phyloP scores from a whole-genome alignment of 1,284 basidiomycete species.

The Microbotryomycetes sp. region DNA sequence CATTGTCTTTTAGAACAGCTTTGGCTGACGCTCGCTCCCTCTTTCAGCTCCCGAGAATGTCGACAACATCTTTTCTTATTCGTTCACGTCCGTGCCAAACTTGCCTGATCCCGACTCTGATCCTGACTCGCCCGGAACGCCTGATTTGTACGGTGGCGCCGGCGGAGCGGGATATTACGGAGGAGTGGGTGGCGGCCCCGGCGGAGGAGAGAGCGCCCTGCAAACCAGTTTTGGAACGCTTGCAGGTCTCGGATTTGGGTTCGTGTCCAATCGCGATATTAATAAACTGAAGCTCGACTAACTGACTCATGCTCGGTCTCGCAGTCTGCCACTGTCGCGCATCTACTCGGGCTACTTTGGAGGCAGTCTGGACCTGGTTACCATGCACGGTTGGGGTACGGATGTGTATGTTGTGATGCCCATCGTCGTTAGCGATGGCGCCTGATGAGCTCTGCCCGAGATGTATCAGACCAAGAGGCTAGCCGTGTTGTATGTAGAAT shows the following conservation, averaged over 20 bases:
- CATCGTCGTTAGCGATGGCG: too few relatives aligned
- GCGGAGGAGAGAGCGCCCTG: conserved; percentile 64
- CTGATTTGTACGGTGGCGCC: conserved; percentile 22
- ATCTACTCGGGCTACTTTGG: conserved; percentile 51
- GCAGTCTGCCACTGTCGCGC: conserved; percentile 15
- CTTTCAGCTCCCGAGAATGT: conserved; percentile 53
- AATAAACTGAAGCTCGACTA: neutral
- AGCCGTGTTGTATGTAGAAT: too few relatives aligned
- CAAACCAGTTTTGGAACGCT: conserved; percentile 68
- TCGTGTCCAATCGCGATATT: conserved; percentile 2
- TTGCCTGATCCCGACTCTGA: conserved; percentile 30
- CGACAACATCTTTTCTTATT: conserved; percentile 75
- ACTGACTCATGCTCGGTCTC: neutral
- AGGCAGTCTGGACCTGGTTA: conserved; percentile 64
- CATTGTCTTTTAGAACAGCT: neutral
- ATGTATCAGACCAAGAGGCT: too few relatives aligned
- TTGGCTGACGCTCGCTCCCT: neutral
- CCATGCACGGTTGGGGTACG: conserved; percentile 72
- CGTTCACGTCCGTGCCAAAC: conserved; percentile 68
- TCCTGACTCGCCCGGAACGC: conserved; percentile 23
- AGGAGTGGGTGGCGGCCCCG: conserved; percentile 55
- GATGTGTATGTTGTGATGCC: conserved; percentile 56
- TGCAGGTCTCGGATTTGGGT: conserved; percentile 72
- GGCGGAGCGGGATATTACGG: conserved; percentile 44
- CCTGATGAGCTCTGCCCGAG: too few relatives aligned